These are phyloP conservation scores for Peribolospora baueri DNA, from an alignment of 768 basidiomycete genomes.

Conservation along the genomic window DNA sequence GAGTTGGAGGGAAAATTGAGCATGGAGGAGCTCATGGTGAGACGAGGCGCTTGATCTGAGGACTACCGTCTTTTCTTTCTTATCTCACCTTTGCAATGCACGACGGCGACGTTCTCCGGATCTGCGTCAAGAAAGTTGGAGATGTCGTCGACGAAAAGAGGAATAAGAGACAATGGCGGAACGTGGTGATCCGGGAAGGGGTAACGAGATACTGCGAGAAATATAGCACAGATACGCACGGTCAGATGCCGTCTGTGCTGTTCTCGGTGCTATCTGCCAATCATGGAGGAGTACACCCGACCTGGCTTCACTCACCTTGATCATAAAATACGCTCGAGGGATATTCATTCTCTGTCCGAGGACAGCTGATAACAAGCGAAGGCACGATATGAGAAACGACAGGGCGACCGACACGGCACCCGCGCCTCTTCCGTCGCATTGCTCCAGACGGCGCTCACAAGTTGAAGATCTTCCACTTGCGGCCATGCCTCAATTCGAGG, in stretches of 20 bases:
- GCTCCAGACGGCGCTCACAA: constrained; percentile 22
- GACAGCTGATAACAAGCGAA: constrained; percentile 26
- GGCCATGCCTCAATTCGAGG: constrained; percentile 43
- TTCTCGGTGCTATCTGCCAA: too few species aligned
- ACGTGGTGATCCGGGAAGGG: constrained; percentile 86
- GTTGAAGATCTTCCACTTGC: constrained; percentile 72
- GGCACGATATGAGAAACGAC: neutral
- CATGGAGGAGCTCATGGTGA: neutral
- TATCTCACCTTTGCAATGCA: constrained; percentile 58
- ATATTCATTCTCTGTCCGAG: constrained; percentile 56
- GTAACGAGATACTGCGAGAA: constrained; percentile 48
- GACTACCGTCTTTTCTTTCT: constrained; percentile 10
- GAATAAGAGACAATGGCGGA: constrained; percentile 50
- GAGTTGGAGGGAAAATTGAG: neutral
- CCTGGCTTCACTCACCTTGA: neutral
- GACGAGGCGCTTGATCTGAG: neutral
- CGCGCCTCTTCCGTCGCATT: neutral
- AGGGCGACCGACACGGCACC: neutral
- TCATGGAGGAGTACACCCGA: too few species aligned
- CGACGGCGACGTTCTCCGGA: constrained; percentile 42
- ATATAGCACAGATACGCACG: too few species aligned
- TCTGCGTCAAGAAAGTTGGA: constrained; percentile 42
- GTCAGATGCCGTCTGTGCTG: too few species aligned
- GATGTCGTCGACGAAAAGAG: constrained; percentile 50
- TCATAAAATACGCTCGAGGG: constrained; percentile 35